Conservation (phyloP, 2,329 filamentous ascomycete species). For the Diplocarpon mali region DNA sequence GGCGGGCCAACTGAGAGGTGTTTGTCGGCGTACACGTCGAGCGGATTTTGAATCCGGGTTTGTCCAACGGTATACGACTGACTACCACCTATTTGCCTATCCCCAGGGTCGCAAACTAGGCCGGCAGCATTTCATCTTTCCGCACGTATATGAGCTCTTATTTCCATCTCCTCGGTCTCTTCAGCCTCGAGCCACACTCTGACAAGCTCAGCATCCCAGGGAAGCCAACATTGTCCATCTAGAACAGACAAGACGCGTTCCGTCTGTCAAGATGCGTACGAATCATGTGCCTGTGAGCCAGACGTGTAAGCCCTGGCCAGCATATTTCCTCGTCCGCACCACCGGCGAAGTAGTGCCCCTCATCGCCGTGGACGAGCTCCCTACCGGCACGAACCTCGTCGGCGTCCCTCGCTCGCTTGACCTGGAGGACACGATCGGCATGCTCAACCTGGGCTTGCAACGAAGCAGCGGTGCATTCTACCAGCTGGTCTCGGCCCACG, state of each 20-base stretch:
- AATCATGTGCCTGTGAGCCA: neutral
- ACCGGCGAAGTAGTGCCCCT: constrained; percentile 37
- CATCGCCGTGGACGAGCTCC: constrained; percentile 43
- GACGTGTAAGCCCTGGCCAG: constrained; percentile 16
- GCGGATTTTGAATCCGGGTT: neutral
- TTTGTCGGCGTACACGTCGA: neutral
- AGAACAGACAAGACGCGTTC: neutral
- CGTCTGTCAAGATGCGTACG: neutral
- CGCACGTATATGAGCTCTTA: neutral
- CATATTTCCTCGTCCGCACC: constrained; percentile 36
- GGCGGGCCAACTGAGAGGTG: neutral
- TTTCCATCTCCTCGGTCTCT: neutral
- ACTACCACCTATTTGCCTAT: neutral
- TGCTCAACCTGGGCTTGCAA: constrained; percentile 24
- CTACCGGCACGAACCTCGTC: constrained; percentile 25
- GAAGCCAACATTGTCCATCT: neutral
- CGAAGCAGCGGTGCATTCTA: constrained; percentile 13
- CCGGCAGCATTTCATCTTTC: neutral
- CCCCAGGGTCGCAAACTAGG: neutral
- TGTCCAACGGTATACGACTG: neutral
- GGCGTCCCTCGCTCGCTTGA: constrained; percentile 31
- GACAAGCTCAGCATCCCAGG: neutral
- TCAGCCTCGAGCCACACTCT: neutral
- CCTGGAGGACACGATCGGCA: constrained; percentile 20
- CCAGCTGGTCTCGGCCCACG: constrained; percentile 4